phyloP scores from a whole-genome alignment of 352 stramenopile species.

The Phytophthora crassamura region DNA sequence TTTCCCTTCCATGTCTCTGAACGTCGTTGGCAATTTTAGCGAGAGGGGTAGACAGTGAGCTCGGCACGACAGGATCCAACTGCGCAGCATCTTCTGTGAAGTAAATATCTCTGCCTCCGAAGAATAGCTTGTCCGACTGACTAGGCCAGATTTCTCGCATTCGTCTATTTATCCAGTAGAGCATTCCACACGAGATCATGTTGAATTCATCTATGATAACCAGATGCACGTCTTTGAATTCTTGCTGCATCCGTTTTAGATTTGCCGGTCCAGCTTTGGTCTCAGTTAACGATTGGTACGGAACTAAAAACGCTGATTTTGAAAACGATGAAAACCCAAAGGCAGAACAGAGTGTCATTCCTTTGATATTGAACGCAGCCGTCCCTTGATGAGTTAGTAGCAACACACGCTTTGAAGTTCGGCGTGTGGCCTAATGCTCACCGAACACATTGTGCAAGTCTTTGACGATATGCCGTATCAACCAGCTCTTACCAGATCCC shows the following conservation, averaged over 20 bases:
- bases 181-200: background rate
- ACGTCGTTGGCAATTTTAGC: too few relatives aligned
- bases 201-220: too few relatives aligned
- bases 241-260: too few relatives aligned
- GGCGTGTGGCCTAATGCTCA: background rate
- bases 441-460: constrained; percentile 1
- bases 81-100: background rate
- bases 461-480: background rate
- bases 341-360: background rate
- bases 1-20: background rate
- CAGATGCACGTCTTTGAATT: too few relatives aligned
- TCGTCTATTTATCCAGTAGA: constrained; percentile 1
- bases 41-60: background rate
- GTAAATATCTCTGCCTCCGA: background rate
- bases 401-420: background rate
- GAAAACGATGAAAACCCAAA: constrained; percentile 4
- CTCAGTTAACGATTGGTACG: background rate
- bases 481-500: background rate
- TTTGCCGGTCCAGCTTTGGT: too few relatives aligned
- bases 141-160: background rate
- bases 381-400: background rate
- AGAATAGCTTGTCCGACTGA: background rate
- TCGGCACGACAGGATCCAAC: background rate
- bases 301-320: background rate
- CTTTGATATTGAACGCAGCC: constrained; percentile 2